Percentiles rank a stretch among this genome's conserved stretches.
Conservation (phyloP, 768 basidiomycete genomes). For the Tylopilus vinaceipallidus region DNA sequence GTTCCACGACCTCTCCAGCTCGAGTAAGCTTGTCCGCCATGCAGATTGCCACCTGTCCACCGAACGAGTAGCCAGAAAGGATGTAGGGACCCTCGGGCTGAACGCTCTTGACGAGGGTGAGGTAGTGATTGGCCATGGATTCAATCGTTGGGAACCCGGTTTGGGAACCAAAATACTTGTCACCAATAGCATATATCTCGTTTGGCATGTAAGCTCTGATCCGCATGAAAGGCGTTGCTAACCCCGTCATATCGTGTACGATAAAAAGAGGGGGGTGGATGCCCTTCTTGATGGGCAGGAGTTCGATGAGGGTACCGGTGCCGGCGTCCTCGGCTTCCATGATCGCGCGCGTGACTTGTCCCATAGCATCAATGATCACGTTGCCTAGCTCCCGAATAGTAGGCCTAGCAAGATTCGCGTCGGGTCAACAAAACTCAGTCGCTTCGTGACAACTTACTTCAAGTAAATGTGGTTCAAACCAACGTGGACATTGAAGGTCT, state of each 20-base stretch:
- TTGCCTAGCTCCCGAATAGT: constrained; percentile 26
- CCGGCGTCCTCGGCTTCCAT: constrained; percentile 32
- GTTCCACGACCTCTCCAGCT: constrained; percentile 24
- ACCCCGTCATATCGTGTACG: constrained; percentile 33
- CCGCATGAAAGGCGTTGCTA: constrained; percentile 33
- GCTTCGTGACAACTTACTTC: constrained; percentile 16
- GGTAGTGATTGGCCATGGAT: constrained; percentile 33
- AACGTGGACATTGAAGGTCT: constrained; percentile 29
- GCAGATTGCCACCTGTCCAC: constrained; percentile 29
- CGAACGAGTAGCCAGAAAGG: constrained; percentile 28
- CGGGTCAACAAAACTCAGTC: neutral
- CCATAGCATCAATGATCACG: constrained; percentile 29
- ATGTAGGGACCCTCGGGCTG: constrained; percentile 29
- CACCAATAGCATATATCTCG: constrained; percentile 35
- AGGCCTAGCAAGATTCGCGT: constrained; percentile 14
- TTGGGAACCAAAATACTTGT: constrained; percentile 30
- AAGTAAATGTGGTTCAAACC: constrained; percentile 30
- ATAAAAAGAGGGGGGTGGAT: constrained; percentile 26
- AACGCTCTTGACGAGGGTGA: constrained; percentile 25
- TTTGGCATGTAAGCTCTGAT: constrained; percentile 32
- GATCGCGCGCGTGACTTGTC: constrained; percentile 28
- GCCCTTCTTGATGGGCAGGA: constrained; percentile 32
- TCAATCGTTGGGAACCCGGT: constrained; percentile 30
- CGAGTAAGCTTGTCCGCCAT: constrained; percentile 25
- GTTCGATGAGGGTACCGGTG: constrained; percentile 29